Evolutionary conservation across 2,329 filamentous ascomycete genomes (phyloP), one percentile per base, ranked within the genome.

Genomic region (Cyphellophora attinorum): DNA sequence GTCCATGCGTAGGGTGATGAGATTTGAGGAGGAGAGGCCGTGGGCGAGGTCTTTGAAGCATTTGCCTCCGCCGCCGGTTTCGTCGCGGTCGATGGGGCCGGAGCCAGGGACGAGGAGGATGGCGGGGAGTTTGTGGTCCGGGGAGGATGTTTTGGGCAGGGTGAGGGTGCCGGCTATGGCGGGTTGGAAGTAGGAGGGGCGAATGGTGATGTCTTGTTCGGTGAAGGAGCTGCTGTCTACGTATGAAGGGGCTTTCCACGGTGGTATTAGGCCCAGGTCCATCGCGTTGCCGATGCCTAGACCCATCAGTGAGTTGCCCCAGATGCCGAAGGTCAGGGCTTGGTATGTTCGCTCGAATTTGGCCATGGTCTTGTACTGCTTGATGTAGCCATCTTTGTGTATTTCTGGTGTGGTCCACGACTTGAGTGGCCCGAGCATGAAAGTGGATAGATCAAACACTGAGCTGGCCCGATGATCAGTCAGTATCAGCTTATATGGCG

Each of bases 1-100:
- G 21, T 25, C 21, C 21, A 25, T 25, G 21, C 21, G 21, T 25
- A 25, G n/a, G n/a, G 21, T 25, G 21, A 25, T n/a, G n/a, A 25
- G n/a, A n/a, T n/a, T n/a, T 8, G 21, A 8, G n/a, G 21, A 8
- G n/a, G 21, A 8, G 21, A 25, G 21, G 21, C 21, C 21, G 8
- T 8, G 21, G 21, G 21, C 21, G n/a, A 25, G 21, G n/a, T 25
- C 21, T n/a, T 25, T 25, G 21, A 25, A 25, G 8, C n/a, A 25
- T 25, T 25, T 25, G 21, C 21, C 8, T 8, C 21, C 21, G n/a
- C 21, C 21, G 21, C 8, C 21, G 21, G 21, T 25, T 8, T n/a
- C 8, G 21, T 25, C 21, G 21, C 21, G 21, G 21, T 25, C 21
- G n/a, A 8, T 25, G n/a, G 21, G 21, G n/a, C 21, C 21, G 8